These are phyloP conservation scores for Prunus davidiana DNA, from an alignment of 306 rosid species.

Conservation along the genomic window DNA sequence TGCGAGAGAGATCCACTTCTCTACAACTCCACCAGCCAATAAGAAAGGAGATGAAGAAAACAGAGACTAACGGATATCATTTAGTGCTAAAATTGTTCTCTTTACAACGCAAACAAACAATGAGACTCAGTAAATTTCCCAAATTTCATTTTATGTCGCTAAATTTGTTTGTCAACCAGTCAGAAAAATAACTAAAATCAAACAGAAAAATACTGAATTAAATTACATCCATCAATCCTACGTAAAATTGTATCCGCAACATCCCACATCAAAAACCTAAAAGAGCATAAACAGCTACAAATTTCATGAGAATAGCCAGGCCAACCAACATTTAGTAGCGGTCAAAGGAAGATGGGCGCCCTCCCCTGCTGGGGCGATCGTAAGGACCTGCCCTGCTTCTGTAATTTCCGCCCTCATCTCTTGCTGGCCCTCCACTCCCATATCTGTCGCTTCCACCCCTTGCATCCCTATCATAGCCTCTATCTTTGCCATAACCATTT, in stretches of 20 bases:
- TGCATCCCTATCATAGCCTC: constrained; percentile 64
- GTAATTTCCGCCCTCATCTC: constrained; percentile 70
- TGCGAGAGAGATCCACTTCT: no score
- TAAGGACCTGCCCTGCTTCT: constrained; percentile 80
- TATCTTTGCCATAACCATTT: constrained; percentile 80
- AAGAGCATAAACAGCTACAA: constrained; percentile 14
- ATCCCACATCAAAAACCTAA: constrained; percentile 29
- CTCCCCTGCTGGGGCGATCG: constrained; percentile 66
- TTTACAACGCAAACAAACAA: no score
- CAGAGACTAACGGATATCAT: not conserved
- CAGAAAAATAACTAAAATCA: no score
- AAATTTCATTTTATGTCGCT: not conserved
- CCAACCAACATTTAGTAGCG: constrained; percentile 48
- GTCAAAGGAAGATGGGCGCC: constrained; percentile 67
- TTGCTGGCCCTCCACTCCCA: constrained; percentile 61
- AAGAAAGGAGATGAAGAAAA: no score
- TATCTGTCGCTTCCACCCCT: constrained; percentile 62
- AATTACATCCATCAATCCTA: constrained; percentile 27
- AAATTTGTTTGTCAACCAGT: not conserved
- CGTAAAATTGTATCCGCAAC: constrained; percentile 15
- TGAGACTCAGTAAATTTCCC: not conserved
- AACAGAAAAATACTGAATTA: constrained; percentile 17
- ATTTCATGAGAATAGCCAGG: not conserved
- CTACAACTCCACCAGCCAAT: no score
- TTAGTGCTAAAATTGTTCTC: no score